Conservation (phyloP, 2,329 filamentous ascomycete species). For the Dactylellina leptospora region DNA sequence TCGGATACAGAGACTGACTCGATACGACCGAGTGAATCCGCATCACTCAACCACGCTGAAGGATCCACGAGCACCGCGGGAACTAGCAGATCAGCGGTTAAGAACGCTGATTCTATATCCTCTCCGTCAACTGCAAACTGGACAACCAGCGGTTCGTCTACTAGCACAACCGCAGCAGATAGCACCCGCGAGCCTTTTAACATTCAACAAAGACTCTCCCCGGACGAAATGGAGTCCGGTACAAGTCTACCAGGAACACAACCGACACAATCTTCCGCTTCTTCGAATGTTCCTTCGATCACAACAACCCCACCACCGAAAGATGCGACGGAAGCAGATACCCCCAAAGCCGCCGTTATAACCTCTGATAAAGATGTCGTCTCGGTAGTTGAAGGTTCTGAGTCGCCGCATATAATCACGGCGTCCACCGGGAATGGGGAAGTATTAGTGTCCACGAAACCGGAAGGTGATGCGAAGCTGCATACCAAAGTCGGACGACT, state of each 20-base stretch:
- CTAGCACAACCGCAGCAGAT: neutral
- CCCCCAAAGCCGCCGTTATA: neutral
- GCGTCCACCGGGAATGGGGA: slow-evolving; percentile 31
- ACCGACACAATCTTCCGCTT: neutral
- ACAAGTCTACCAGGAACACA: neutral
- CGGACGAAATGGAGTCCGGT: neutral
- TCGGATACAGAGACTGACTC: slow-evolving; percentile 30
- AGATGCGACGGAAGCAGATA: neutral
- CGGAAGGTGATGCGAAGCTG: slow-evolving; percentile 25
- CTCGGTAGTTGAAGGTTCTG: neutral
- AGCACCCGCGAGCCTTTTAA: slow-evolving; percentile 5
- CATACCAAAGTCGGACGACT: slow-evolving; percentile 28
- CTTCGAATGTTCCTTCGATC: slow-evolving; percentile 25
- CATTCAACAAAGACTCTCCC: slow-evolving; percentile 13
- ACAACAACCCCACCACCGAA: slow-evolving; percentile 30
- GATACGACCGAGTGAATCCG: slow-evolving; percentile 35
- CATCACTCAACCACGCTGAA: slow-evolving; percentile 11
- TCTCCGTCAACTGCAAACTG: slow-evolving; percentile 39
- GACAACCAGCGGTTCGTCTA: slow-evolving; percentile 42
- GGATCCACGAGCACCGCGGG: slow-evolving; percentile 21
- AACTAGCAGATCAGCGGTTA: slow-evolving; percentile 9
- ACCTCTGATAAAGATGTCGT: neutral
- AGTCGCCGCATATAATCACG: slow-evolving; percentile 25
- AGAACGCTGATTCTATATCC: slow-evolving; percentile 31
- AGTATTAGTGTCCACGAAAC: slow-evolving; percentile 30